A percentile compares a stretch with the other conserved stretches of the same genome.
phyloP scores from a whole-genome alignment of 2,329 filamentous ascomycete genomes.

The Aschersonia sp. region DNA sequence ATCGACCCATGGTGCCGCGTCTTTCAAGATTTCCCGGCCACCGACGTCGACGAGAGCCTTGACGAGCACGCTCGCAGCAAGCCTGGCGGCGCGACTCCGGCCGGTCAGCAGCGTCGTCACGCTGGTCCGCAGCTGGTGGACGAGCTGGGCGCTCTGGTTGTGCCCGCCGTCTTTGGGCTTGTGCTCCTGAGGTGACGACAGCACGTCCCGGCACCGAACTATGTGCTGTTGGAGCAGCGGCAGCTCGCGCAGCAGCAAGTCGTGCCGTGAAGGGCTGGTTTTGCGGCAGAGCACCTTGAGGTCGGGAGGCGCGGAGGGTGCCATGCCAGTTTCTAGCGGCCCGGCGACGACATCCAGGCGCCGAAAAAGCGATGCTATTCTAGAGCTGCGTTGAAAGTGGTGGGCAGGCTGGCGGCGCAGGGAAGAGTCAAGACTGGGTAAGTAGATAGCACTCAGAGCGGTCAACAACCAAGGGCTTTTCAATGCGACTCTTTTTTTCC shows the following conservation, averaged over 20 bases:
- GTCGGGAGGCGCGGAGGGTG: constrained; percentile 28
- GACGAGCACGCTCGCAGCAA: constrained; percentile 62
- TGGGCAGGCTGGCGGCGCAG: no score
- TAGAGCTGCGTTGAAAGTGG: no score
- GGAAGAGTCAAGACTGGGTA: no score
- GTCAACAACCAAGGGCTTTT: no score
- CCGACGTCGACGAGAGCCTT: constrained; percentile 74
- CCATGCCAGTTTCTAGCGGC: not conserved
- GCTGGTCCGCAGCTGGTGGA: constrained; percentile 71
- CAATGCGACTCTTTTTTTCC: no score
- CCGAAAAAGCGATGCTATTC: no score
- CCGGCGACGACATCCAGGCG: not conserved
- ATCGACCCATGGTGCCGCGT: constrained; percentile 60
- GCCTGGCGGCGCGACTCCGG: constrained; percentile 57
- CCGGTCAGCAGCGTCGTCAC: constrained; percentile 68
- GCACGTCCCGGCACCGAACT: constrained; percentile 38
- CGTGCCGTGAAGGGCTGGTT: constrained; percentile 55
- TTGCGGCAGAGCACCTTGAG: constrained; percentile 52
- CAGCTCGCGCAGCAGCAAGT: constrained; percentile 59
- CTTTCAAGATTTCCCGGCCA: constrained; percentile 67
- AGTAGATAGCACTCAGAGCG: no score
- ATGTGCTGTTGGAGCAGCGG: constrained; percentile 52
- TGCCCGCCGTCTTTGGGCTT: constrained; percentile 41
- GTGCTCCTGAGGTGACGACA: constrained; percentile 49
- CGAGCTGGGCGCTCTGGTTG: constrained; percentile 50